Conservation (phyloP, 2,329 filamentous ascomycete genomes). For the Aspergillus fructus region DNA sequence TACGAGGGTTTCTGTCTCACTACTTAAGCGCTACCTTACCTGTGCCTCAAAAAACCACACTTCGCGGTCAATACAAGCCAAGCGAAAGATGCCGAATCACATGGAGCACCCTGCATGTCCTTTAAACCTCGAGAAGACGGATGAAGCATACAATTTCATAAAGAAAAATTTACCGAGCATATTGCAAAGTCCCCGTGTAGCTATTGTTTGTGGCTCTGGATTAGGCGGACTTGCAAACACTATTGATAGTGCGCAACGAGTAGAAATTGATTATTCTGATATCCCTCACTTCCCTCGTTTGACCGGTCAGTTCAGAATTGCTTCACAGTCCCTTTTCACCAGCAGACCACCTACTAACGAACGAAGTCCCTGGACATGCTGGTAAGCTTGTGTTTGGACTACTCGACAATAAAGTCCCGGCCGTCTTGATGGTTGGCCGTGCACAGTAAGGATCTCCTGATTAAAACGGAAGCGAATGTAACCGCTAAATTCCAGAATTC, state of each 20-base stretch:
- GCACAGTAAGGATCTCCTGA: constrained; percentile 55
- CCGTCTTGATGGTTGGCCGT: constrained; percentile 64
- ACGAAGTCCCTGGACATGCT: constrained; percentile 58
- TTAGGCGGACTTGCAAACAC: constrained; percentile 61
- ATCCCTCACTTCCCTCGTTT: constrained; percentile 63
- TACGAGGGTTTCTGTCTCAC: not conserved
- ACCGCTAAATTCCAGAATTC: constrained; percentile 7
- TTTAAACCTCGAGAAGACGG: constrained; percentile 31
- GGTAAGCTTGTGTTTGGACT: constrained; percentile 65
- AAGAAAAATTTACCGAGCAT: constrained; percentile 49
- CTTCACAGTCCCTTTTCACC: not conserved
- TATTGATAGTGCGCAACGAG: constrained; percentile 50
- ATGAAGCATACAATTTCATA: constrained; percentile 53
- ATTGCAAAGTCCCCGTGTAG: constrained; percentile 56
- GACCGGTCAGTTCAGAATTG: constrained; percentile 49
- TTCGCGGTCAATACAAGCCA: not conserved
- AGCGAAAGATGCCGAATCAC: not conserved
- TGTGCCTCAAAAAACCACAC: no score
- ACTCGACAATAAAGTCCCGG: constrained; percentile 55
- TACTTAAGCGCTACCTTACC: not conserved
- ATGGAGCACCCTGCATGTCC: constrained; percentile 8
- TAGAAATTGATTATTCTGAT: constrained; percentile 57
- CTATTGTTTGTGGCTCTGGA: constrained; percentile 65
- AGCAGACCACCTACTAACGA: not conserved
- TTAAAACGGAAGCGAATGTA: not conserved